These are phyloP conservation scores for Sugiyamaella mastotermitis DNA, from an alignment of 805 yeast species.

Conservation along the genomic window DNA sequence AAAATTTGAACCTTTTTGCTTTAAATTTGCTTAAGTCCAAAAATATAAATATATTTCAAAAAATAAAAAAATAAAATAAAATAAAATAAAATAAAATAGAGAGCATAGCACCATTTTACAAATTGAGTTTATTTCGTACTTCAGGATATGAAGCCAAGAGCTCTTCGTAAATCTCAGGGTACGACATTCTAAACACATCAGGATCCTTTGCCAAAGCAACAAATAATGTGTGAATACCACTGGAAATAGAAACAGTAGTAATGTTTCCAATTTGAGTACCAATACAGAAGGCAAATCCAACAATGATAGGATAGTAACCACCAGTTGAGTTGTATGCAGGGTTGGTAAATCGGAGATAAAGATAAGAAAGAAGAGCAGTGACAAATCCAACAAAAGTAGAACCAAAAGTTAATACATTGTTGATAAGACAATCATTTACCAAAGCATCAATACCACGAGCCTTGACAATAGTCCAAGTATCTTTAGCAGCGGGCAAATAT, in stretches of 20 bases:
- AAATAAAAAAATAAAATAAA: too few relatives aligned
- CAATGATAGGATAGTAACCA: constrained; percentile 59
- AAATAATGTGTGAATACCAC: constrained; percentile 79
- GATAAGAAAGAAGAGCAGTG: constrained; percentile 55
- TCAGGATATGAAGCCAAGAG: constrained; percentile 63
- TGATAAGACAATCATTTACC: constrained; percentile 76
- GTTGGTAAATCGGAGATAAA: constrained; percentile 60
- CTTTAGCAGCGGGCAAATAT: constrained; percentile 70
- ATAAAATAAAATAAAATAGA: too few relatives aligned
- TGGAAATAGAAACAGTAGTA: constrained; percentile 66
- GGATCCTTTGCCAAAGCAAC: constrained; percentile 83
- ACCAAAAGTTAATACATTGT: constrained; percentile 73
- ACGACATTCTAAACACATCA: constrained; percentile 66
- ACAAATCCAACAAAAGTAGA: constrained; percentile 65
- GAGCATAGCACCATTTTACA: too few relatives aligned
- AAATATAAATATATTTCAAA: too few relatives aligned
- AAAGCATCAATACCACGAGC: constrained; percentile 80
- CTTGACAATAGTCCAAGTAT: constrained; percentile 72
- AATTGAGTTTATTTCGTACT: constrained; percentile 48
- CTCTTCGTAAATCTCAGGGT: constrained; percentile 62
- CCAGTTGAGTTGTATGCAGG: constrained; percentile 62
- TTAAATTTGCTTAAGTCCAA: too few relatives aligned
- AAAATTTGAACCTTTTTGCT: too few relatives aligned
- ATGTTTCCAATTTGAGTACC: constrained; percentile 71
- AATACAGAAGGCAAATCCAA: constrained; percentile 68